Evolutionary conservation across 306 rosid genomes (phyloP), one percentile per base, ranked within the genome.

Genomic region (Cucumis melo): DNA sequence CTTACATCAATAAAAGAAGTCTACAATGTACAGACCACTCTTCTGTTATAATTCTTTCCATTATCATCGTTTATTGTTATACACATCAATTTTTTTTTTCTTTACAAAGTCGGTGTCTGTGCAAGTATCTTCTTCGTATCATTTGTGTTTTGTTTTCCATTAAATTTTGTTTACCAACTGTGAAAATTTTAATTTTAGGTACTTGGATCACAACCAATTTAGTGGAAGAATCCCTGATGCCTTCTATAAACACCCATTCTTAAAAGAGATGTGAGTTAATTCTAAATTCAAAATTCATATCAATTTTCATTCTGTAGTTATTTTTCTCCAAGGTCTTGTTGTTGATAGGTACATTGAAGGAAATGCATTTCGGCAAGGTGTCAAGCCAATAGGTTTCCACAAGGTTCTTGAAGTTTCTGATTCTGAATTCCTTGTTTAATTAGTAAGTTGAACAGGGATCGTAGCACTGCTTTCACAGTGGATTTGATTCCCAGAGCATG

Each of bases 191-290:
- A 64, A 64, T 36, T 64, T 1, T 64, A 95, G 99, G 88, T 95
- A 90, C 85, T 85, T 95, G 92, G 97, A 92, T 82, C 96, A 95
- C 88, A 95, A 95, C 81, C 99, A 92, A 83, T 95, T 95, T 80
- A 82, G 92, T 8, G 99, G 99, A 82, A 92, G 98, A 87, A 95
- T 95, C 80, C 89, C 98, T 2, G 90, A 89, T 63, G 87, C 88
- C 82, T 92, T 92, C 80, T 95, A 95, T 68, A 95, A 92, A 83
- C 99, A 90, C 86, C 92, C 86, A 60, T 90, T 89, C 79, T 87
- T 95, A 88, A 95, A 95, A 88, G 99, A 92, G 86, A 90, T 95
- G 99, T 95, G 85, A 90, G 99, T 87, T 73, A 75, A 21, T 67
- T 80, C 61, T 16, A 94, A 96, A 64, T 44, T 38, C 16, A 19